Percentiles rank a stretch among this genome's conserved stretches.
Conservation (phyloP, 257 asterid species). For the Plantago ovata region DNA sequence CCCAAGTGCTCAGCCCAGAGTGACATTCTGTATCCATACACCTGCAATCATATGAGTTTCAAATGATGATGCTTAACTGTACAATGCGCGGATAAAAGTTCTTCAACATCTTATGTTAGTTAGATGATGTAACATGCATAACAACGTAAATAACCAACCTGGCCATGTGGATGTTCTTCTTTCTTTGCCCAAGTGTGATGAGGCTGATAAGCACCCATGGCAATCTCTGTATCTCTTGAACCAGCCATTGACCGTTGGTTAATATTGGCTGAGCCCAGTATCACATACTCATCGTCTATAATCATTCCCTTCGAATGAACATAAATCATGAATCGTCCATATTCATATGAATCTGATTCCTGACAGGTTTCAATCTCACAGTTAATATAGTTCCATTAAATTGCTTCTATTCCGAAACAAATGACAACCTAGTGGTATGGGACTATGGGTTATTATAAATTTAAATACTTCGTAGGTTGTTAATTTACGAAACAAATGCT, state of each 20-base stretch:
- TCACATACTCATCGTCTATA: constrained; percentile 60
- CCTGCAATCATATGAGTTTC: constrained; percentile 23
- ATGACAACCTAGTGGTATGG: no score
- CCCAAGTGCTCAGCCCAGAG: constrained; percentile 73
- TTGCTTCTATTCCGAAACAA: not conserved
- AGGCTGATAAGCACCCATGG: constrained; percentile 70
- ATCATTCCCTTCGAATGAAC: constrained; percentile 67
- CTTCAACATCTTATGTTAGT: no score
- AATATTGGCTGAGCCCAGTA: constrained; percentile 59
- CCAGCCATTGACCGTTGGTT: constrained; percentile 67
- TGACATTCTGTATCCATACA: constrained; percentile 61
- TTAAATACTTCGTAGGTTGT: no score
- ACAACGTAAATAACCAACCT: constrained; percentile 21
- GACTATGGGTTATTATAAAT: no score
- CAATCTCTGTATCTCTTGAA: constrained; percentile 58
- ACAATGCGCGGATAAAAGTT: no score
- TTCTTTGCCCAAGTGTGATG: constrained; percentile 46
- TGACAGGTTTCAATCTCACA: constrained; percentile 6
- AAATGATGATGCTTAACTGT: no score
- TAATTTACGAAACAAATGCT: no score
- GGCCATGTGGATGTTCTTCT: constrained; percentile 35
- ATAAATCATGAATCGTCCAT: constrained; percentile 53
- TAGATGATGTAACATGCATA: no score
- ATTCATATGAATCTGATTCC: constrained; percentile 32
- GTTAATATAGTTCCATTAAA: not conserved